Percentiles rank a stretch among this genome's conserved stretches.
These are phyloP conservation scores for Kokia cookei DNA, from an alignment of 441 rosid genomes.

Conservation along the genomic window DNA sequence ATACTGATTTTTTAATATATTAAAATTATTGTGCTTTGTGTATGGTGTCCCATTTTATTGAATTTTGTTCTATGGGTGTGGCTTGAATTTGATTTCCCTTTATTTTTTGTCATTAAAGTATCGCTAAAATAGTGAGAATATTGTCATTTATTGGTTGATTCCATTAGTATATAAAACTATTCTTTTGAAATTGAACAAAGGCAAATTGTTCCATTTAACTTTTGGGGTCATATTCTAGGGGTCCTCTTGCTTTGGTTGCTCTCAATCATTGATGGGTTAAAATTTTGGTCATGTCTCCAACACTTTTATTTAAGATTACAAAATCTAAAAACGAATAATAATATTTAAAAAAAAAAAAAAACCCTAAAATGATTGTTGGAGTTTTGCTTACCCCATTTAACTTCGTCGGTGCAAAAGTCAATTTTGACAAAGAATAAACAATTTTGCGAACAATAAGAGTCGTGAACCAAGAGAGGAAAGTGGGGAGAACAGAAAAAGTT, in stretches of 20 bases:
- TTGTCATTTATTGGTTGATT: slow-evolving; percentile 7
- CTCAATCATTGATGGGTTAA: background rate
- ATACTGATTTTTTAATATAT: too few relatives aligned
- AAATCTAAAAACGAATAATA: background rate
- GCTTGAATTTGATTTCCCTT: slow-evolving; percentile 23
- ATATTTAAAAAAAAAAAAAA: too few relatives aligned
- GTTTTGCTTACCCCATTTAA: too few relatives aligned
- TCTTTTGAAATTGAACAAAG: background rate
- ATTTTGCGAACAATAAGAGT: background rate
- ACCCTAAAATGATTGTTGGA: too few relatives aligned
- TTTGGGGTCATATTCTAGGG: slow-evolving; percentile 1
- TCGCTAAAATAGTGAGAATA: slow-evolving; percentile 10
- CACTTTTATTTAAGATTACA: too few relatives aligned
- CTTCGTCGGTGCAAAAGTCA: too few relatives aligned
- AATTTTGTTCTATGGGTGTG: background rate
- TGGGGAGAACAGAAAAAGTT: slow-evolving; percentile 2
- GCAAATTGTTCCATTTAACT: background rate
- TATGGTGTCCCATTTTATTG: background rate
- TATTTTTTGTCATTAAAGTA: too few relatives aligned
- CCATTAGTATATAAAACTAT: background rate
- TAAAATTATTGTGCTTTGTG: too few relatives aligned
- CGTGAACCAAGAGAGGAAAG: background rate
- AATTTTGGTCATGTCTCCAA: background rate
- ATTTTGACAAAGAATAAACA: background rate
- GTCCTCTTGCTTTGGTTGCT: background rate